Base-by-base conservation (phyloP, 75 land plant species). In the Ceratopteris richardii region DNA sequence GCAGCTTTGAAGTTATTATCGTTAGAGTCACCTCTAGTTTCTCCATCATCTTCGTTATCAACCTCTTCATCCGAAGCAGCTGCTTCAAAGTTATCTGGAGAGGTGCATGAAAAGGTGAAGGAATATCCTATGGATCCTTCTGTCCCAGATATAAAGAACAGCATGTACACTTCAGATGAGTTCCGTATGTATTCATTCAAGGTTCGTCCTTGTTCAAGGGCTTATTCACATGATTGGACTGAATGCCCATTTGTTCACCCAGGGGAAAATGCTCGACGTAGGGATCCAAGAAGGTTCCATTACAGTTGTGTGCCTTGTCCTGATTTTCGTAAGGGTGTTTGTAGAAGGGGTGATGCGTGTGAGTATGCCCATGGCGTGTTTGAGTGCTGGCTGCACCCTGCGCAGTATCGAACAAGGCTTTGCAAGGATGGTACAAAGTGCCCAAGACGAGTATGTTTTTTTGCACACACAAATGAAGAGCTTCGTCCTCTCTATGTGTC, bases 211-310 rank as follows among this genome's bases (percentile, higher is more conserved):
- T 87, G 90, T 52, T 80, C 83, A 3, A 60, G 90, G 20, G 90
- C 87, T 0, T 83, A 83, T 58, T 83, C 87, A 17, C 90, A 87
- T 61, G 90, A 87, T 48, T 87, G 90, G 90, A 87, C 90, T 6
- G 90, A 87, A 68, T 87, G 90, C 29, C 90, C 90, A 0, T 87
- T 87, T 70, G 90, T 83, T 18, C 90, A 87, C 58, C 90, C 90
- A 12, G 90, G 90, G 6, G 90, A 86, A 61, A 86, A 86, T 63
- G 90, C 90, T 19, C 77, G 90, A 0, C 57, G 90, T 43, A 63
- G 90, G 28, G 90, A 87, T 27, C 90, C 90, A 0, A 58, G 90
- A 48, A 80, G 82, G 71, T 87, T 40, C 43, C 90, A 87, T 47
- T 87, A 87, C 64, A 79, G 83, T 53, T 83, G 90, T 61, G 86